These are phyloP conservation scores for Fagopyrum tataricum DNA, from an alignment of 148 eudicot genomes.

Conservation along the genomic window DNA sequence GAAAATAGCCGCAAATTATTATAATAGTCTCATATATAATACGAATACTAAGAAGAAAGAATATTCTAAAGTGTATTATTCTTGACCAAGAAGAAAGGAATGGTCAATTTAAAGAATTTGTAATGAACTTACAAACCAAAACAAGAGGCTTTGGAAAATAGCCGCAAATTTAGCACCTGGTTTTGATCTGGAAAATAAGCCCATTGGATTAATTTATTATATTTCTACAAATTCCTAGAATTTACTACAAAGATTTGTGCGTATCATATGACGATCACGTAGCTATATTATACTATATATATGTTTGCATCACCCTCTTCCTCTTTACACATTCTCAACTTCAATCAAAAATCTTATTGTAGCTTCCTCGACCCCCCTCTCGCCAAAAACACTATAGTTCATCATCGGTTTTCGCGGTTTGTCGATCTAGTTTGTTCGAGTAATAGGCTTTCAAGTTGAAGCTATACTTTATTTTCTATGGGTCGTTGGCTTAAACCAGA, in stretches of 20 bases:
- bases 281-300: neutral
- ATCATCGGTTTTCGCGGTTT: no score
- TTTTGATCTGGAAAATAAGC: neutral
- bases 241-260: neutral
- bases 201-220: neutral
- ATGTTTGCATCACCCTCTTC: neutral
- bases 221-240: neutral
- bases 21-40: no score
- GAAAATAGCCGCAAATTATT: no score
- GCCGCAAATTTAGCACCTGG: neutral
- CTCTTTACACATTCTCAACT: neutral
- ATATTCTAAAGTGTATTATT: neutral
- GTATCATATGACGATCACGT: neutral
- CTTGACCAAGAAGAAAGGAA: slow-evolving; percentile 9
- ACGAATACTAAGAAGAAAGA: no score
- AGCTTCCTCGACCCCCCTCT: neutral
- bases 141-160: neutral
- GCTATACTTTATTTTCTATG: slow-evolving; percentile 25
- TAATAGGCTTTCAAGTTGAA: neutral
- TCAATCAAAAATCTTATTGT: neutral
- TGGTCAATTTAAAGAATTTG: neutral
- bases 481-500: slow-evolving; percentile 60
- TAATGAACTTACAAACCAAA: neutral
- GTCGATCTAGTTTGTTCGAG: neutral
- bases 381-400: neutral